Evolutionary conservation across 2,329 filamentous ascomycete species (phyloP), one percentile per base, ranked within the genome.

Genomic region (Orbilia oligospora): DNA sequence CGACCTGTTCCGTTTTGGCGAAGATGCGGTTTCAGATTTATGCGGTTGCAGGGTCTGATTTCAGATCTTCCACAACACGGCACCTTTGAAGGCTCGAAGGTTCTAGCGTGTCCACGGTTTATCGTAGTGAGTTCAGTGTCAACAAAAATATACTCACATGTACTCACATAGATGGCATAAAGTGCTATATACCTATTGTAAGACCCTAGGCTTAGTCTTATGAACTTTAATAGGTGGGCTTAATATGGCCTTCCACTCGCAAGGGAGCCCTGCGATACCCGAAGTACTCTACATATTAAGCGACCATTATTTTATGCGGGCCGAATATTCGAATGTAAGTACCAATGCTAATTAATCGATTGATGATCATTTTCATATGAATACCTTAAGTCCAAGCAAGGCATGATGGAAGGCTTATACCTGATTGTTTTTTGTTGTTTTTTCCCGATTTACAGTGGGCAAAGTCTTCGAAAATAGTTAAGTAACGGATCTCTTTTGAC

Each of bases 1-100:
- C 71, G 71, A 75, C 63, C 44, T 75, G 71, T 68, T 68, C 71
- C 63, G 61, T 75, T 75, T 68, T 63, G 53, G 71, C 64, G 71
- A 63, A 3, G 71, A 75, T 68, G 53, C 24, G 53, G 71, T 75
- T 75, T 75, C 71, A 75, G 20, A 22, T 73, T 73, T 51, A 73
- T 73, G 70, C 56, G n/a, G 22, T 30, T 41, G 56, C 61, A 66
- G 65, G 58, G 69, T 36, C 66, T 58, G 33, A 36, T 64, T 64
- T 41, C 68, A 33, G 51, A 33, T 44, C 14, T 30, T 44, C 22
- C 36, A 55, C 71, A 68, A 68, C 70, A 75, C 58, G 41, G 46
- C 44, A 58, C 51, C 48, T 36, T 8, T 3, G 27, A 30, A 30
- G 6, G 27, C 27, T 30, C 10, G 53, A 38, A 48, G 27, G 38